phyloP scores from a whole-genome alignment of 768 basidiomycete species.

The Lentinus tigrinus region DNA sequence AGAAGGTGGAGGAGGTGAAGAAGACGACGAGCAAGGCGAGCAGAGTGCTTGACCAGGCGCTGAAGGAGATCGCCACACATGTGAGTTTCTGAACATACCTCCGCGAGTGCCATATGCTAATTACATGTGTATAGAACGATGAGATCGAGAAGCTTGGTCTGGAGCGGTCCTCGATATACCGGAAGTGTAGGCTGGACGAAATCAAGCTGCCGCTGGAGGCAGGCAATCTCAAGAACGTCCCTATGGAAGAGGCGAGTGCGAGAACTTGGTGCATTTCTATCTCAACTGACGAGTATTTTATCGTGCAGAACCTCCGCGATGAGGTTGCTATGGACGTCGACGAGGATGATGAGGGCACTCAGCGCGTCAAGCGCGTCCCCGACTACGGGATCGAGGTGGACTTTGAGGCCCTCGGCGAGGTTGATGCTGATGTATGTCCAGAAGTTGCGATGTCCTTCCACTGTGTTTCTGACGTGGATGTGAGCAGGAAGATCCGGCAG shows the following conservation, averaged over 20 bases:
- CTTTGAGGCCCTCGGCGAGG: conserved; percentile 71
- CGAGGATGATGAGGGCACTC: conserved; percentile 80
- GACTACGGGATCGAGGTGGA: conserved; percentile 92
- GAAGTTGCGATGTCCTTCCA: not conserved
- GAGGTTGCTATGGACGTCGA: conserved; percentile 93
- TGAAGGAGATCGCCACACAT: conserved; percentile 87
- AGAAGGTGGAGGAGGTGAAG: conserved; percentile 74
- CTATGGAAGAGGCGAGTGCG: conserved; percentile 85
- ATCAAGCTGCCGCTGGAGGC: conserved; percentile 74
- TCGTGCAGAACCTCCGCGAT: conserved; percentile 66
- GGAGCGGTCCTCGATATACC: conserved; percentile 84
- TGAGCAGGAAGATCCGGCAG: conserved; percentile 56
- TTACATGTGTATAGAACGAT: conserved; percentile 55
- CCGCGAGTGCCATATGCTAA: not conserved
- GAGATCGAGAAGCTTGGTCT: conserved; percentile 86
- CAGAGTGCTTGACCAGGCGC: conserved; percentile 77
- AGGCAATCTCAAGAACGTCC: conserved; percentile 82
- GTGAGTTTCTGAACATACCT: conserved; percentile 37
- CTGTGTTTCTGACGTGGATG: not conserved
- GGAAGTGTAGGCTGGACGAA: conserved; percentile 92
- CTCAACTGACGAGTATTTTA: not conserved
- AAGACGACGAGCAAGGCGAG: conserved; percentile 65
- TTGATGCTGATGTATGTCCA: conserved; percentile 61
- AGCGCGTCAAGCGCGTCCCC: conserved; percentile 65
- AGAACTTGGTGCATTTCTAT: not conserved